Percentiles rank a stretch among this genome's conserved stretches.
These are phyloP conservation scores for Alternaria dauci DNA, from an alignment of 2,329 filamentous ascomycete genomes.

Conservation along the genomic window DNA sequence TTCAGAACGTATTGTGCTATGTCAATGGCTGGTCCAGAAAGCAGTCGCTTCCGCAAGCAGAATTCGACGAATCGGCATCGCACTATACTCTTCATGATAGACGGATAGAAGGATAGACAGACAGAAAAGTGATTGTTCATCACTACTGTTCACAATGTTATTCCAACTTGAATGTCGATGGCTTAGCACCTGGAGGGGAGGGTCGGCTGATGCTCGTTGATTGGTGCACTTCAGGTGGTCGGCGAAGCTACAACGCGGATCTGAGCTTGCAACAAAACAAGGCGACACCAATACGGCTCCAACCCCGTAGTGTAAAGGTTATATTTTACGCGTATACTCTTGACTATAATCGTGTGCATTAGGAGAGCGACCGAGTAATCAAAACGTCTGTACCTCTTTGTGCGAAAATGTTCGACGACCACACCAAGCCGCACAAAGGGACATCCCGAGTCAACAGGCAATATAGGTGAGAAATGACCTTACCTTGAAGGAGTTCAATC, in stretches of 20 bases:
- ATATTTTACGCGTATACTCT: background rate
- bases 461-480: background rate
- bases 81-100: background rate
- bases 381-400: too few species aligned
- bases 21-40: background rate
- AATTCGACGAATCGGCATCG: background rate
- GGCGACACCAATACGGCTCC: background rate
- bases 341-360: background rate
- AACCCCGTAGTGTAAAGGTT: too few species aligned
- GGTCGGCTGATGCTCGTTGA: background rate
- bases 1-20: background rate
- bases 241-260: background rate
- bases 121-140: background rate
- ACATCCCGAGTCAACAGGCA: background rate
- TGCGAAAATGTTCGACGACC: background rate
- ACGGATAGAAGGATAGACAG: background rate
- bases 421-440: background rate
- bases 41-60: background rate
- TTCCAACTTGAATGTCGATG: too few species aligned
- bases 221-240: background rate
- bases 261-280: background rate
- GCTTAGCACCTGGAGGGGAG: background rate
- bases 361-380: background rate
- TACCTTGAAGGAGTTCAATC: background rate
- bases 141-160: background rate